Base-by-base conservation (phyloP, 164 flowering plant genomes). In the Vitis rotundifolia region DNA sequence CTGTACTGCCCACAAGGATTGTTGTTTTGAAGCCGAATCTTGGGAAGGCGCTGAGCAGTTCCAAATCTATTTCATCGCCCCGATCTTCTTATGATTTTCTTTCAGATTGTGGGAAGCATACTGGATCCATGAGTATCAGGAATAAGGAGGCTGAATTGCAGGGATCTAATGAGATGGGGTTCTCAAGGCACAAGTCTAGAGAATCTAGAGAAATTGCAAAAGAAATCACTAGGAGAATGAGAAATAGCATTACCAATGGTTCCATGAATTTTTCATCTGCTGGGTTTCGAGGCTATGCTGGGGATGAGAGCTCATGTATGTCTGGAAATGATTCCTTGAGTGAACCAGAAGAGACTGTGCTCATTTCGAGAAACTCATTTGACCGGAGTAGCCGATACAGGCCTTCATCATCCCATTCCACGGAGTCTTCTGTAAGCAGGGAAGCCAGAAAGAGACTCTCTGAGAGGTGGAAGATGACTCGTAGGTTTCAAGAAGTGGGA, bases 391-490 rank as follows among this genome's bases (percentile, higher is more conserved):
- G 66, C 48, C 58, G 60, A 55, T 53, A 54, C 50, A 80, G 69
- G 74, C 59, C 81, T 57, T 81, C 87, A 29, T 63, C 88, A 16
- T 84, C 87, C 5, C 66, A 63, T 68, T 75, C 82, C 31, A 37
- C 76, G 14, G 86, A 86, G 74, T 88, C 94, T 61, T 85, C 87
- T 54, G 88, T 90, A 56, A 84, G 74, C 60, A 87, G 73, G 69
- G 99, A 95, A 82, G 97, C 94, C 55, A 91, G 82, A 86, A 90
- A 84, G 70, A 90, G 91, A 70, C 89, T 95, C 51, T 91, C 94
- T 22, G 89, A 87, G 70, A 77, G 93, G 70, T 92, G 91, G 96
- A 91, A 85, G 69, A 74, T 77, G 82, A 77, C 84, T 57, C 86
- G 76, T 48, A 76, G 75, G 66, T 80, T 68, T 71, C 88, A 84